Base-by-base conservation (phyloP, 2,329 filamentous ascomycete species). In the Trichoderma cornu-damae region DNA sequence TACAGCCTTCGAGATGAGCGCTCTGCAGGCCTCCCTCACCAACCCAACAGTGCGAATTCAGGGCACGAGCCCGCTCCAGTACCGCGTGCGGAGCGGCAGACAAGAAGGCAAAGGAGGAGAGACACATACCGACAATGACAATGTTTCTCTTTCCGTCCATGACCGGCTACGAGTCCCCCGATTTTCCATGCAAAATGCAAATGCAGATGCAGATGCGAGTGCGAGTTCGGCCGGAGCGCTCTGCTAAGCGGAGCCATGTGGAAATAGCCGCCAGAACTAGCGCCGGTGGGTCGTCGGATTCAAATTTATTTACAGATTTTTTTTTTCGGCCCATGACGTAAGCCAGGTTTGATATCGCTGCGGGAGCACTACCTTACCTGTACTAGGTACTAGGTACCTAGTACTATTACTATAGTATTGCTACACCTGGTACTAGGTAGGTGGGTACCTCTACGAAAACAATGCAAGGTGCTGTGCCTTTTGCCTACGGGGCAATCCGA, bases 81-180 rank as follows among this genome's bases (percentile, higher is more conserved):
- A n/a, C n/a, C n/a, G n/a, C n/a, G n/a, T n/a, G n/a, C n/a, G 32
- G 3, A 1, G 7, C 8, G 30, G 0, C 3, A 7, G 22, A 20
- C 32, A 18, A 43, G 20, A 46, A 2, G 9, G 12, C 32, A 20
- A 46, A 43, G n/a, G n/a, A n/a, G n/a, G n/a, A n/a, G 20, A 49
- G 44, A 57, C 44, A 69, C 74, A 59, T 65, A 77, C 76, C 76
- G 58, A 82, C 70, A 58, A 82, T 78, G 62, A 81, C 76, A 48
- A 80, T 79, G 35, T 79, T 75, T 58, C 71, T 74, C 62, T 68
- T 71, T 32, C 59, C 63, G 7, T 72, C 70, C 71, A 73, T 73
- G 58, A 20, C 42, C 37, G 26, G 53, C 51, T 50, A 22, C 30
- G 11, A 30, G 5, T 18, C 34, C 24, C n/a, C n/a, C n/a, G n/a